Evolutionary conservation across 2,329 filamentous ascomycete genomes (phyloP), one percentile per base, ranked within the genome.

Genomic region (Colletotrichum trifolii): DNA sequence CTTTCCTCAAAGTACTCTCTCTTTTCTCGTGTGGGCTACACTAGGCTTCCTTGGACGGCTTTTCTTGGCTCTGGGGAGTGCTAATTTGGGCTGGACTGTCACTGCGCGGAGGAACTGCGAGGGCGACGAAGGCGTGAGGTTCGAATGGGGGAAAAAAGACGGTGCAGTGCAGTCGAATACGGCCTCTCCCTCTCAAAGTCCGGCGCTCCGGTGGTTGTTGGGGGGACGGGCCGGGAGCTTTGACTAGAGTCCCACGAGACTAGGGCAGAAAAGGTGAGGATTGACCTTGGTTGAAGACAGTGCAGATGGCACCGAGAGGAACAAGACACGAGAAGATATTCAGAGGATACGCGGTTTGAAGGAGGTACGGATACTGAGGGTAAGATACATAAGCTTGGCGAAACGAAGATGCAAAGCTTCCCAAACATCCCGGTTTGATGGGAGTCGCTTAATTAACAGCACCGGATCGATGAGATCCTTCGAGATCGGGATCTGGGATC

Each of bases 361-460:
- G 2, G 4, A 25, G n/a, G 25, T 53, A 40, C 2, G 10, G 34
- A 55, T 53, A 40, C 2, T n/a, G 34, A 55, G 10, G 52, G 15
- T 11, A 48, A 47, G n/a, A 38, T 35, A 47, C 13, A 17, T 15
- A 25, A 47, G 11, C 60, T 58, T 63, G 54, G 47, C 54, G 54
- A 58, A 58, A 58, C 39, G 45, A 47, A 47, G 17, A 40, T 35
- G 10, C 39, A 63, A 52, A 58, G 46, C 46, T 58, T 63, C 34
- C 6, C 7, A 25, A 33, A 33, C 52, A 42, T 17, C 52, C 42
- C 25, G 25, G 25, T 5, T 25, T 25, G 34, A 52, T 52, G 49
- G 38, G n/a, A 15, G 2, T 25, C 25, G 25, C 25, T 25, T 25
- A 25, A 25, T 25, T 25, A 25, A 25, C 36, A 40, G 8, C 7